Conservation (phyloP, 2,329 filamentous ascomycete genomes). For the Chrysoporthe cubensis region DNA sequence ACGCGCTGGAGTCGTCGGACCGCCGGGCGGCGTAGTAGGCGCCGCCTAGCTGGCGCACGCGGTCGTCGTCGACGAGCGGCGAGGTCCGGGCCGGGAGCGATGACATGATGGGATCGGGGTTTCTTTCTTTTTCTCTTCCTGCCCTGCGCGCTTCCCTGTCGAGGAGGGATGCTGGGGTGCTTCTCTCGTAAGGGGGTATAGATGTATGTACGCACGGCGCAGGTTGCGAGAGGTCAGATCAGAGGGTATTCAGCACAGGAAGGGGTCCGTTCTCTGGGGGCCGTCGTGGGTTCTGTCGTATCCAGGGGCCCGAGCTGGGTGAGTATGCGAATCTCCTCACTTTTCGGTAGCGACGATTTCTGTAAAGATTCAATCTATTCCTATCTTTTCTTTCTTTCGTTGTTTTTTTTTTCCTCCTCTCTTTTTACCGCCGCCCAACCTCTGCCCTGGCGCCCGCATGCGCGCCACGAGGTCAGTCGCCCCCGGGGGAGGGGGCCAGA, state of each 20-base stretch:
- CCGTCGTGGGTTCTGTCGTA: no score
- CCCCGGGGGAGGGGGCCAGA: not conserved
- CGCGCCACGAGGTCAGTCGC: not conserved
- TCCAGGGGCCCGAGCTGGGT: no score
- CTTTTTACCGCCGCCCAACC: not conserved
- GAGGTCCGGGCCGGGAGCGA: not conserved
- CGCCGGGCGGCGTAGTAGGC: not conserved
- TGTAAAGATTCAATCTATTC: no score
- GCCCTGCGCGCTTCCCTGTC: no score
- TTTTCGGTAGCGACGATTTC: no score
- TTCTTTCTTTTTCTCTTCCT: not conserved
- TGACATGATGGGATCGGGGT: not conserved
- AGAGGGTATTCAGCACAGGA: no score
- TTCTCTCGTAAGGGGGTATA: no score
- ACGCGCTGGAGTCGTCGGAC: conserved; percentile 14
- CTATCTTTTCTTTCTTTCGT: not conserved
- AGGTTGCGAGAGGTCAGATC: no score
- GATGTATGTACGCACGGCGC: no score
- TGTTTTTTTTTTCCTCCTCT: not conserved
- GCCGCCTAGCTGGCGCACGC: conserved; percentile 10
- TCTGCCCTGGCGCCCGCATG: not conserved
- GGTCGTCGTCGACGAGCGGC: not conserved
- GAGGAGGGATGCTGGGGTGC: no score
- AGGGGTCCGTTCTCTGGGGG: no score
- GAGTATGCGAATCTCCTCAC: no score